Base-by-base conservation (phyloP, 169 alveolate genomes). In the Plasmodium ovale region DNA sequence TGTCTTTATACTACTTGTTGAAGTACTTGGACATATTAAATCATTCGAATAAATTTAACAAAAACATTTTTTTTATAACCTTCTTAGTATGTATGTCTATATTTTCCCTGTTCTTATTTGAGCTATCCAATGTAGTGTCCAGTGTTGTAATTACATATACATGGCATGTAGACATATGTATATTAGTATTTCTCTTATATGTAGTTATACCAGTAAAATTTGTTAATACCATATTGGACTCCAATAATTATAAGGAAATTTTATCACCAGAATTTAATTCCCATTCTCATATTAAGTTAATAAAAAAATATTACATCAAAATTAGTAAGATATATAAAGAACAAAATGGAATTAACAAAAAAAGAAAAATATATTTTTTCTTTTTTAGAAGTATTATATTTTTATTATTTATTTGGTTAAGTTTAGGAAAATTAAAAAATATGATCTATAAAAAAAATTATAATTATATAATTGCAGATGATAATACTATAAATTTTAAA, bases 401-500 rank as follows among this genome's bases (percentile, higher is more conserved):
- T 77, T 59, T 74, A 74, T 59, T 74, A 2, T 44, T 77, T 60
- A 27, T 77, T n/a, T 77, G 88, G 88, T 25, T 77, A 77, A 29
- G 73, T 16, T 59, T 77, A 35, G 77, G 65, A 23, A 47, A 44
- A 77, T 60, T 77, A 47, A 60, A 64, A 77, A 77, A 77, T 44
- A 62, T 77, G 68, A 77, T 77, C 27, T 77, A 77, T 68, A 44
- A 77, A 31, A 77, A 77, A 53, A 77, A 77, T 27, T 77, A 77
- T 19, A 77, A 77, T 62, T 77, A 77, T 77, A 77, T 77, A 16
- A 77, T 77, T 44, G 88, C 88, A 60, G 88, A 62, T 77, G 88
- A 77, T 60, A 77, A 77, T 62, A 39, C 77, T 21, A 21, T 77
- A 62, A 60, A 35, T 27, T 29, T 77, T 60, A 77, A 53, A 39